Conservation (phyloP, 2,329 filamentous ascomycete genomes). For the Periglandula ipomoeae region DNA sequence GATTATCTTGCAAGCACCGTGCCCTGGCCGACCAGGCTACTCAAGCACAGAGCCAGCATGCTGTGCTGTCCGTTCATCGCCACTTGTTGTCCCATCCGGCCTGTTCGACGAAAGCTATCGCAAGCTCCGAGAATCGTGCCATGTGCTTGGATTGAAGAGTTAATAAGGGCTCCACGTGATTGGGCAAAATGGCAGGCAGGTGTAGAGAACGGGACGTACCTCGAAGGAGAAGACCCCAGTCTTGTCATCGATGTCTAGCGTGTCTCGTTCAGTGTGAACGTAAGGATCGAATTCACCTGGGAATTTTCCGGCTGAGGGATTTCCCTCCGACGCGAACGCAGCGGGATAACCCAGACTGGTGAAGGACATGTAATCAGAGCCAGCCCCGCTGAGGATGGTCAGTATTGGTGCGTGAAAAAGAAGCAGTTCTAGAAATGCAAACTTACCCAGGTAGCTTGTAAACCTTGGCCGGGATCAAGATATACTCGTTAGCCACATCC, state of each 20-base stretch:
- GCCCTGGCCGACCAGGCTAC: too few species aligned
- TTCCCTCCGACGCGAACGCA: slow-evolving; percentile 28
- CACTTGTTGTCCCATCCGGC: slow-evolving; percentile 30
- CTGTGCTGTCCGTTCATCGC: slow-evolving; percentile 17
- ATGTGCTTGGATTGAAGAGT: slow-evolving; percentile 24
- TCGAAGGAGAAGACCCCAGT: slow-evolving; percentile 28
- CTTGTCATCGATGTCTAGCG: slow-evolving; percentile 28
- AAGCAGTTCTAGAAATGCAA: background rate
- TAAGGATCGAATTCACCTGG: slow-evolving; percentile 29
- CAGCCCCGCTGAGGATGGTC: slow-evolving; percentile 19
- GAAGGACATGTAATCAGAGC: slow-evolving; percentile 33
- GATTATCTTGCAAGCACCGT: too few species aligned
- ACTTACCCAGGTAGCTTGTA: slow-evolving; percentile 22
- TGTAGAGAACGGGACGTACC: too few species aligned
- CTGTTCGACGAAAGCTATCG: slow-evolving; percentile 30
- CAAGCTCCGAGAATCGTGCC: slow-evolving; percentile 30
- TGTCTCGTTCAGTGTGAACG: slow-evolving; percentile 26
- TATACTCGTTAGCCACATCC: slow-evolving; percentile 26
- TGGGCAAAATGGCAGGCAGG: background rate
- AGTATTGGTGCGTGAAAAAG: background rate
- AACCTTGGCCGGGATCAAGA: slow-evolving; percentile 24
- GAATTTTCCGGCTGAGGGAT: slow-evolving; percentile 21
- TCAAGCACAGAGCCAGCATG: too few species aligned
- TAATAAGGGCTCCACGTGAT: slow-evolving; percentile 6
- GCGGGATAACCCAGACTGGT: slow-evolving; percentile 29